Evolutionary conservation across 192 early-diverging fungal genomes (phyloP).

Genomic region (Gryganskiella cystojenkinii): DNA sequence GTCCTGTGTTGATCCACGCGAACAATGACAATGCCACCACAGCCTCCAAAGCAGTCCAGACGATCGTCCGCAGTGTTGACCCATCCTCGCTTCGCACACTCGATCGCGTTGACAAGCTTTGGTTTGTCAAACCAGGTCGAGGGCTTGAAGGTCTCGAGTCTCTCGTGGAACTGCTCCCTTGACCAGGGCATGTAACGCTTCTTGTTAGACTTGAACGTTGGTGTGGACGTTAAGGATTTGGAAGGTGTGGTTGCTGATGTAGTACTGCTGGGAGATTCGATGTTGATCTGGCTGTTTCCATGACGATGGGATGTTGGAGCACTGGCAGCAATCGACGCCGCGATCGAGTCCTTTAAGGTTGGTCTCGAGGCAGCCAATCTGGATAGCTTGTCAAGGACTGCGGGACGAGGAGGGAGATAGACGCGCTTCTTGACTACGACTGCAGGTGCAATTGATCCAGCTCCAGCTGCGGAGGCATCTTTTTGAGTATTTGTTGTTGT

Average conservation of each 20-base stretch:
- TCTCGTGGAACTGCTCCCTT: constrained; percentile 39
- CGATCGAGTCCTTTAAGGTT: constrained; percentile 34
- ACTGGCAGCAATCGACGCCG: constrained; percentile 43
- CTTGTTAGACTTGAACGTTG: constrained; percentile 5
- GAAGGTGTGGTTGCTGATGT: no score
- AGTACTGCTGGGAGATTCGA: no score
- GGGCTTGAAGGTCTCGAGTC: constrained; percentile 46
- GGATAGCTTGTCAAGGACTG: constrained; percentile 35
- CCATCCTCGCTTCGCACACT: constrained; percentile 50
- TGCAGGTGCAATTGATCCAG: no score
- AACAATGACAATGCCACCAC: constrained; percentile 41
- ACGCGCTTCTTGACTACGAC: constrained; percentile 6
- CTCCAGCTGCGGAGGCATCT: no score
- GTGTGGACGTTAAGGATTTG: not conserved
- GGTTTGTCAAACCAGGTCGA: constrained; percentile 53
- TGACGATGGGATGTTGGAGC: constrained; percentile 4
- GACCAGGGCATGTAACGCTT: constrained; percentile 43
- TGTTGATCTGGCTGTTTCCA: not conserved
- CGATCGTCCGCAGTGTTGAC: constrained; percentile 41
- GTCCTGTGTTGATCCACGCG: constrained; percentile 13
- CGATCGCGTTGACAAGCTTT: constrained; percentile 39
- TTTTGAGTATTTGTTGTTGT: not conserved
- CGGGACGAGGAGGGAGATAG: constrained; percentile 26
- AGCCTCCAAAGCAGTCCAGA: constrained; percentile 46
- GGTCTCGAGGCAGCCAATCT: constrained; percentile 14